Evolutionary conservation across 179 eudicot species (phyloP).

Genomic region (Patellifolia procumbens): DNA sequence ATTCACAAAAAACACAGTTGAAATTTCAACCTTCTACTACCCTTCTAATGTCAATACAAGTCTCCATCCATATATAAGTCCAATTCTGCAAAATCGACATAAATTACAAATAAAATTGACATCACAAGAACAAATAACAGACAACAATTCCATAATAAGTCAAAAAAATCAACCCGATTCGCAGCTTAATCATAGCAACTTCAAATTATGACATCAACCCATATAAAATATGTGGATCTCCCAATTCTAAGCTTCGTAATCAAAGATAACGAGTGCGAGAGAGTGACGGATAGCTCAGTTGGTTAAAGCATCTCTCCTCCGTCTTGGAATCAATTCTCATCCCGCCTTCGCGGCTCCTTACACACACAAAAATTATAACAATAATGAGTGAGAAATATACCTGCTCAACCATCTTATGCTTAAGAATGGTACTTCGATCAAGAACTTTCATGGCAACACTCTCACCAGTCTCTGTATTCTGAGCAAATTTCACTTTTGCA

Average conservation of each 20-base stretch:
- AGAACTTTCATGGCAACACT: conserved; percentile 44
- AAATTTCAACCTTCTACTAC: conserved; percentile 15
- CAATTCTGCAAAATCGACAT: conserved; percentile 1
- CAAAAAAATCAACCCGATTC: conserved; percentile 12
- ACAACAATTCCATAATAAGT: neutral
- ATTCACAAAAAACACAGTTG: conserved; percentile 5
- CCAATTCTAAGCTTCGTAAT: neutral
- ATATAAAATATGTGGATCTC: conserved; percentile 9
- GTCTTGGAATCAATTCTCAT: too few relatives aligned
- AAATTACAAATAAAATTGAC: neutral
- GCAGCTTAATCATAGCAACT: conserved; percentile 13
- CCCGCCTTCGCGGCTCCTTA: too few relatives aligned
- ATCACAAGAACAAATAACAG: conserved; percentile 11
- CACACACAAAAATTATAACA: too few relatives aligned
- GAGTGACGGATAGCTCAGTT: too few relatives aligned
- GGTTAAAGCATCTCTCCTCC: too few relatives aligned
- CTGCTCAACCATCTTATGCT: conserved; percentile 98
- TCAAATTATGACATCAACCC: neutral
- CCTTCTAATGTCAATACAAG: conserved; percentile 16
- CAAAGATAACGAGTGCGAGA: neutral
- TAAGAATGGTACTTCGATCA: conserved; percentile 81
- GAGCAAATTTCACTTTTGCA: conserved; percentile 27
- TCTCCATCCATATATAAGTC: conserved; percentile 20
- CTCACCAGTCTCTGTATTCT: conserved; percentile 26
- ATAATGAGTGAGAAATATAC: conserved; percentile 21